Base-by-base conservation (phyloP, 805 yeast genomes). In the Danielia oregonensis region DNA sequence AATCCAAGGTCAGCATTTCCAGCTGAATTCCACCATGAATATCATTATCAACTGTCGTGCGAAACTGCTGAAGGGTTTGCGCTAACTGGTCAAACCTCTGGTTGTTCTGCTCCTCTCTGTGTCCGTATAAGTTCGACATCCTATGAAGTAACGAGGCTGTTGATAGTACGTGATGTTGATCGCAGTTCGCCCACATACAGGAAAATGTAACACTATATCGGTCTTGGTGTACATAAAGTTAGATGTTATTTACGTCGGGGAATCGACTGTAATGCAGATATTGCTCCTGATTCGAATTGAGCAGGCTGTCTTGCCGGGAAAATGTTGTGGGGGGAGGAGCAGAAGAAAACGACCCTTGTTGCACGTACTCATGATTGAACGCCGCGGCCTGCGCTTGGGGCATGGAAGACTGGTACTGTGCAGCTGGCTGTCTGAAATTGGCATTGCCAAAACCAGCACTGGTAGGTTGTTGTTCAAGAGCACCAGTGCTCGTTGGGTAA, bases 11-110 rank as follows among this genome's bases (percentile, higher is more conserved):
- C 64, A 59, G 65, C 39, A 49, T 52, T 40, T 67, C 72, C 37
- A 56, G 70, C 38, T 63, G 68, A 6, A 67, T 57, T 13, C 59
- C 43, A 4, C 65, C 68, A 39, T 63, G 68, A 4, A 67, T 67
- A 32, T 67, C 73, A 25, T 62, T 52, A 34, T 61, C 64, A 4
- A 67, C 71, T 0, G 71, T 65, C 9, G 48, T 63, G 21, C 73
- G 55, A 39, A 67, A 67, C 37, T 63, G 70, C 35, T 63, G 62
- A 24, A 67, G 49, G 0, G 72, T 67, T 37, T 51, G 65, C 0
- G 73, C 71, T 21, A 67, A 54, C 37, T 61, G 65, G 34, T 67
- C 71, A 40, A 67, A 66, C 35, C 65, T 41, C 42, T 64, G 65
- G 44, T 66, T 63, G 43, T 67, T 67, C 35, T 63, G 67, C 26